These are phyloP conservation scores for Lentinula sp. DNA, from an alignment of 768 basidiomycete species.

Conservation along the genomic window DNA sequence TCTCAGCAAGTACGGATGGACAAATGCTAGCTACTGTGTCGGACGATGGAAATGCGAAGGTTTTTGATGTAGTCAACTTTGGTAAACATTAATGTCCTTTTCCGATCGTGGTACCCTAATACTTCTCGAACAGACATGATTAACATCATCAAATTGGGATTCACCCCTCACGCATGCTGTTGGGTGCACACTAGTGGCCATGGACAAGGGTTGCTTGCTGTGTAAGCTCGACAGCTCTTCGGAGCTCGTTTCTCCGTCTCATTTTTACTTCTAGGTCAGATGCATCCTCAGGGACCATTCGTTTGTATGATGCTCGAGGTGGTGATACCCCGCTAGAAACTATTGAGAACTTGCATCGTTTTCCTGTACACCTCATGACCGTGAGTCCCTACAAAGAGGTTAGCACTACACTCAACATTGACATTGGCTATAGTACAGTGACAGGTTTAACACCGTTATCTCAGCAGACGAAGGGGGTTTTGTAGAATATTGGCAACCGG, in stretches of 20 bases:
- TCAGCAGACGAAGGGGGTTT: constrained; percentile 95
- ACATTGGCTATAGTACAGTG: constrained; percentile 63
- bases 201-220: constrained; percentile 80
- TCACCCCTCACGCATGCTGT: constrained; percentile 80
- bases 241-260: not conserved
- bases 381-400: constrained; percentile 39
- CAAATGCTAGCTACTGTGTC: constrained; percentile 88
- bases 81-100: constrained; percentile 45
- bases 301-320: constrained; percentile 91
- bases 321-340: constrained; percentile 71
- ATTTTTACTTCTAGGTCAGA: constrained; percentile 58
- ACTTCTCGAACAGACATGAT: constrained; percentile 76
- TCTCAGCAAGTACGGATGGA: constrained; percentile 88
- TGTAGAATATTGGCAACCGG: constrained; percentile 93
- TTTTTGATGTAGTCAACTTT: constrained; percentile 97
- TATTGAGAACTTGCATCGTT: constrained; percentile 73
- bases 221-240: constrained; percentile 42
- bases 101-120: not conserved
- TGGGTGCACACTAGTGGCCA: constrained; percentile 93
- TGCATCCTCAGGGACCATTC: constrained; percentile 62
- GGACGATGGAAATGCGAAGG: constrained; percentile 88
- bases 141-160: constrained; percentile 90
- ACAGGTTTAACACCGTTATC: constrained; percentile 84
- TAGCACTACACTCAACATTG: not conserved
- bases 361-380: constrained; percentile 87